A percentile compares a stretch with the other conserved stretches of the same genome.
Conservation (phyloP, 257 asterid species). For the Plectranthus barbatus region DNA sequence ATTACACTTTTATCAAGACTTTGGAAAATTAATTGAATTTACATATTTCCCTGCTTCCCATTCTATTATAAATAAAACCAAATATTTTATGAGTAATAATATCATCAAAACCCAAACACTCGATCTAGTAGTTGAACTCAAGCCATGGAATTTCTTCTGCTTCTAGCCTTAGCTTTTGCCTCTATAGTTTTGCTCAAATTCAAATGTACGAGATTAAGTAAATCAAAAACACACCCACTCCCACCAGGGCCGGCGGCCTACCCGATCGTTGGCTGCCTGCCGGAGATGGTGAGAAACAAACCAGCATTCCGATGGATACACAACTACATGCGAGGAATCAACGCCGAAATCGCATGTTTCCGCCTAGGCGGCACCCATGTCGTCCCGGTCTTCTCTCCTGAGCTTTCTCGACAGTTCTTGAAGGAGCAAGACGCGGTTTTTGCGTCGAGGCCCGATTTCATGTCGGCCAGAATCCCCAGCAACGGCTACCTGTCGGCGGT, state of each 20-base stretch:
- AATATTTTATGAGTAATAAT: too few species aligned
- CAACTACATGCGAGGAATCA: slow-evolving; percentile 2
- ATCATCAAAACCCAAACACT: too few species aligned
- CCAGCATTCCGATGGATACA: slow-evolving; percentile 27
- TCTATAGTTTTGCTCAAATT: background rate
- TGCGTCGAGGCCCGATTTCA: slow-evolving; percentile 15
- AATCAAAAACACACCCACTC: background rate
- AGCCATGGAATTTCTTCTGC: background rate
- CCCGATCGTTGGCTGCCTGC: slow-evolving; percentile 20
- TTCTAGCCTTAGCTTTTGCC: background rate
- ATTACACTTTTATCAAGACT: too few species aligned
- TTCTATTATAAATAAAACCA: too few species aligned
- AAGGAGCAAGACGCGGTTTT: slow-evolving; percentile 10
- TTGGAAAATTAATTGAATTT: too few species aligned
- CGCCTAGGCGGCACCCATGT: slow-evolving; percentile 13
- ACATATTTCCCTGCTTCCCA: too few species aligned
- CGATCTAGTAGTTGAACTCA: too few species aligned
- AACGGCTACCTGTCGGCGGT: background rate
- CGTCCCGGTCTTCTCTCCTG: slow-evolving; percentile 21
- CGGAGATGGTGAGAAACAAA: background rate
- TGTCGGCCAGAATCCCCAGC: slow-evolving; percentile 15
- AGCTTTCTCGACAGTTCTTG: slow-evolving; percentile 22
- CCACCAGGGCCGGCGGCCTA: slow-evolving; percentile 16
- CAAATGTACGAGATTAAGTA: background rate
- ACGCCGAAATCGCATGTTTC: slow-evolving; percentile 27